Evolutionary conservation across 495 filamentous ascomycete species (phyloP), one percentile per base, ranked within the genome.

Genomic region (Aspergillus diversus): DNA sequence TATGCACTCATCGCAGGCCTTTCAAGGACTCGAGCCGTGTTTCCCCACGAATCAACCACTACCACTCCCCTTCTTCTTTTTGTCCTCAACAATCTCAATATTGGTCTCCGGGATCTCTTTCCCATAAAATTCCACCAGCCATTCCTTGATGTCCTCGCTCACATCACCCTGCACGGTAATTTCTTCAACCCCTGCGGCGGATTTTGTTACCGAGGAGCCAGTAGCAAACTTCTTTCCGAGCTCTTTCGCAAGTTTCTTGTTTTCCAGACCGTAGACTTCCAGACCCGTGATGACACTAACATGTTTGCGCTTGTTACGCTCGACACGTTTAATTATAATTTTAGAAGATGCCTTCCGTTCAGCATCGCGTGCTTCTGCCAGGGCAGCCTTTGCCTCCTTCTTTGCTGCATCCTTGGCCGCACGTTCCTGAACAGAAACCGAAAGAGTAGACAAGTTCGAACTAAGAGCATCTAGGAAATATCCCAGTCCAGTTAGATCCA

Each of bases 111-210:
- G 93, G 54, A 98, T 89, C 59, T 87, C 80, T 43, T 87, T 84
- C 68, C 86, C 86, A 71, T 96, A 93, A 66, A 89, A 87, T 72
- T 97, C 93, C 63, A 90, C 73, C 61, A 99, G 73, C 80, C 91
- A 97, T 66, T 98, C 96, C 67, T 89, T 85, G 58, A 99, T 89
- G 74, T 98, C 95, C 71, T 93, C 93, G 74, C 92, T 96, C 66
- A 97, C 87, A 77, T 99, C 95, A 13, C 95, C 95, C 76, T 99
- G 95, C 46, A 99, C 93, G 35, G 96, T 94, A 72, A 99, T 97
- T 80, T 98, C 95, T 76, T 98, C 95, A 11, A 89, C 88, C 3
- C 93, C 94, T 51, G 86, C 89, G 27, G 92, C 85, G 7, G 88
- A 83, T 78, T 97, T 95, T 15, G 94, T 98, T 47, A 98, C 93